phyloP scores from a whole-genome alignment of 805 yeast genomes.

The Zygosaccharomyces gambellarensis region DNA sequence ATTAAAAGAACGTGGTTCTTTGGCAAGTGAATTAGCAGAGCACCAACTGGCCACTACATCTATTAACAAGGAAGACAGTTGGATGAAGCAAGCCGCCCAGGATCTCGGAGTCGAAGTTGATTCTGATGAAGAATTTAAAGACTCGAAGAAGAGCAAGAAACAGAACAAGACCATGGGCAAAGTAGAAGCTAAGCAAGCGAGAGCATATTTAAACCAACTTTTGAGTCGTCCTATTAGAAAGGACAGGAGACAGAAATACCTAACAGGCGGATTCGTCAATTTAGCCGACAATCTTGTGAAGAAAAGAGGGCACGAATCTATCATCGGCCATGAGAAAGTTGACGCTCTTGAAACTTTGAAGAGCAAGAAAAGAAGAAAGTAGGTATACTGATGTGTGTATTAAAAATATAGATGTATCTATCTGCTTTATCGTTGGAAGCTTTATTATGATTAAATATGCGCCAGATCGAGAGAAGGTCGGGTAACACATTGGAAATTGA shows the following conservation, averaged over 20 bases:
- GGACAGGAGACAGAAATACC: constrained; percentile 62
- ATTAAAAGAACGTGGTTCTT: constrained; percentile 57
- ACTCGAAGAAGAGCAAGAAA: constrained; percentile 50
- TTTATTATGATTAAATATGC: no score
- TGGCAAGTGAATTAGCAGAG: constrained; percentile 76
- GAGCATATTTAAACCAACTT: constrained; percentile 49
- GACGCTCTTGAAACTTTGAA: constrained; percentile 65
- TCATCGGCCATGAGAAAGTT: constrained; percentile 64
- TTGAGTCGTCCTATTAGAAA: constrained; percentile 54
- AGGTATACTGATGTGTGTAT: background rate
- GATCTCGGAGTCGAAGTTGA: constrained; percentile 80
- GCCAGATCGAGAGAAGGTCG: no score
- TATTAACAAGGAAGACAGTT: constrained; percentile 60
- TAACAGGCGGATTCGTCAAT: constrained; percentile 74
- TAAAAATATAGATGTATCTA: no score
- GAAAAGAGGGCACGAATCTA: constrained; percentile 59
- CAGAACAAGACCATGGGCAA: constrained; percentile 52
- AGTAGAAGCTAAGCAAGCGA: constrained; percentile 43
- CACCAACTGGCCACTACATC: constrained; percentile 57
- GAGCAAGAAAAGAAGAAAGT: constrained; percentile 22
- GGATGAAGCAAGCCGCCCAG: constrained; percentile 89
- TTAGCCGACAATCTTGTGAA: constrained; percentile 71
- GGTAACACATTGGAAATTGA: no score
- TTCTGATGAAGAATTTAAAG: constrained; percentile 56
- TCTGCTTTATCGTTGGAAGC: no score